phyloP scores from a whole-genome alignment of 163 green algal genomes.

The Scenedesmus sp. region DNA sequence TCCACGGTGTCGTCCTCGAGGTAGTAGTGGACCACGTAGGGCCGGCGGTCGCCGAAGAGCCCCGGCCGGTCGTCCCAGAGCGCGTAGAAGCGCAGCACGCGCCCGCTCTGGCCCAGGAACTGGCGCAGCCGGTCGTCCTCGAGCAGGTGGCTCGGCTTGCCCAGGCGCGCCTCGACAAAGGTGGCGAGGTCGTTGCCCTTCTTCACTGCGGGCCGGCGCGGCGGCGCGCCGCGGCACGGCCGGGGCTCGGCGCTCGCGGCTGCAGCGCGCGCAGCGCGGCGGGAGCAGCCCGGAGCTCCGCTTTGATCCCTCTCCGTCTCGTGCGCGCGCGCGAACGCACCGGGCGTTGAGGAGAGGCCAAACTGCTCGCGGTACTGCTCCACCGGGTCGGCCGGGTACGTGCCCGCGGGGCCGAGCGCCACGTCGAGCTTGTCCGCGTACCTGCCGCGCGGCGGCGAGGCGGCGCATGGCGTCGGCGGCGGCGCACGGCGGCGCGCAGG shows the following conservation, averaged over 20 bases:
- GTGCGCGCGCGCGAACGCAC: slow-evolving; percentile 37
- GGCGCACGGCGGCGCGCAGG: too few species aligned
- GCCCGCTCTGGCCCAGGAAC: slow-evolving; percentile 81
- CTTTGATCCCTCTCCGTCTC: too few species aligned
- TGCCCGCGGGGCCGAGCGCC: slow-evolving; percentile 54
- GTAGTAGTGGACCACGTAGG: slow-evolving; percentile 92
- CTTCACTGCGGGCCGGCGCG: slow-evolving; percentile 25
- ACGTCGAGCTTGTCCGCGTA: slow-evolving; percentile 32
- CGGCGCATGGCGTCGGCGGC: not conserved
- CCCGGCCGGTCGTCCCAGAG: slow-evolving; percentile 87
- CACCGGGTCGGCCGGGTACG: slow-evolving; percentile 75
- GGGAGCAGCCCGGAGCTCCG: not conserved
- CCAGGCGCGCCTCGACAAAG: slow-evolving; percentile 78
- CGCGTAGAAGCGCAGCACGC: slow-evolving; percentile 82
- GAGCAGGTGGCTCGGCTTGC: slow-evolving; percentile 76
- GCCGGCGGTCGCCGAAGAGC: slow-evolving; percentile 84
- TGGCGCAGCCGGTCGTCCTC: slow-evolving; percentile 69
- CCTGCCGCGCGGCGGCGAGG: not conserved
- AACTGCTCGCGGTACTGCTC: slow-evolving; percentile 65
- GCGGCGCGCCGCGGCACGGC: too few species aligned
- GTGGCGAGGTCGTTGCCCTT: slow-evolving; percentile 71
- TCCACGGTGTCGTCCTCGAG: slow-evolving; percentile 93
- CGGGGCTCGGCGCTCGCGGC: too few species aligned
- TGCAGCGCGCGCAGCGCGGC: not conserved
- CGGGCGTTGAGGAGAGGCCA: slow-evolving; percentile 51